These are phyloP conservation scores for Pichia phayaonensis DNA, from an alignment of 805 yeast species.

Conservation along the genomic window DNA sequence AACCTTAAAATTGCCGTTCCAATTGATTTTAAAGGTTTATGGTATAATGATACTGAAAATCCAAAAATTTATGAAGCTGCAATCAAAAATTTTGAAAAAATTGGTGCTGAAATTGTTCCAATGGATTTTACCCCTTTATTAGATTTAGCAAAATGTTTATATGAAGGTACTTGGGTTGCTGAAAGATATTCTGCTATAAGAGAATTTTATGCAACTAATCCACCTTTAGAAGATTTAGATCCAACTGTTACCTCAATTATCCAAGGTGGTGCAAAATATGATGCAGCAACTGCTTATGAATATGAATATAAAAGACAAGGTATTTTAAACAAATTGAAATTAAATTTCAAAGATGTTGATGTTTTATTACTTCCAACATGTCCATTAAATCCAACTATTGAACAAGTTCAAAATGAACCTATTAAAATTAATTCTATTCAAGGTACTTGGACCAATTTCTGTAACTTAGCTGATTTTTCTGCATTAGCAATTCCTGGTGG, in stretches of 20 bases:
- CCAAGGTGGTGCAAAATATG: conserved; percentile 64
- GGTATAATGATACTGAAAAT: conserved; percentile 79
- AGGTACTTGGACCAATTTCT: conserved; percentile 98
- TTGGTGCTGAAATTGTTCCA: conserved; percentile 53
- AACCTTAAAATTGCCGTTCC: conserved; percentile 75
- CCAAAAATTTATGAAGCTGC: conserved; percentile 61
- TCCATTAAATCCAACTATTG: conserved; percentile 83
- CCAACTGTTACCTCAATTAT: conserved; percentile 78
- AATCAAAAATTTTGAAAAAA: conserved; percentile 40
- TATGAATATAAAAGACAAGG: conserved; percentile 83
- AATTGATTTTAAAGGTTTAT: conserved; percentile 42
- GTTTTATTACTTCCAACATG: conserved; percentile 87
- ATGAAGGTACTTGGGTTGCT: conserved; percentile 99
- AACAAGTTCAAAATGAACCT: conserved; percentile 69
- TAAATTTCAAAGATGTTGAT: conserved; percentile 53
- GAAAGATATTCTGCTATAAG: conserved; percentile 83
- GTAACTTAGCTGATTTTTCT: conserved; percentile 85
- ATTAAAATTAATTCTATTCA: conserved; percentile 77
- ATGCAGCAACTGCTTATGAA: conserved; percentile 79
- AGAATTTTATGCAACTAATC: conserved; percentile 62
- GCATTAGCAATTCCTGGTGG: conserved; percentile 91
- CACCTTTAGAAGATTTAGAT: conserved; percentile 66
- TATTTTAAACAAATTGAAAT: conserved; percentile 57
- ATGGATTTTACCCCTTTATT: conserved; percentile 70
- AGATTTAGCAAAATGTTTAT: conserved; percentile 77